A percentile compares a stretch with the other conserved stretches of the same genome.
Evolutionary conservation across 495 filamentous ascomycete genomes (phyloP).

Genomic region (Aspergillus ellipticus): DNA sequence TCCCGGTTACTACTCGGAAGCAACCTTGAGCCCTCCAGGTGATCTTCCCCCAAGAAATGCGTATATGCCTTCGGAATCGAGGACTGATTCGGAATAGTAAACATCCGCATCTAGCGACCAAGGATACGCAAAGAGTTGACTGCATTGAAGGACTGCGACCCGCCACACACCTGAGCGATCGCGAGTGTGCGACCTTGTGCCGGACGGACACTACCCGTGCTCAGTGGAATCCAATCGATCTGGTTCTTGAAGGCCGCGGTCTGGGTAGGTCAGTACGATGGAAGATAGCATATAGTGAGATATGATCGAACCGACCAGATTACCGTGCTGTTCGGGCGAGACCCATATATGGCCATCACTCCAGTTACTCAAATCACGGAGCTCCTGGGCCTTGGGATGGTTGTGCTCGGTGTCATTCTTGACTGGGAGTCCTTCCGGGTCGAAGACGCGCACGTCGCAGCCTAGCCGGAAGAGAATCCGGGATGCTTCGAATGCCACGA

Average conservation of each 20-base stretch:
- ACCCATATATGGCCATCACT: slow-evolving; percentile 70
- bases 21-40: slow-evolving; percentile 51
- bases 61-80: slow-evolving; percentile 63
- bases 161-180: slow-evolving; percentile 63
- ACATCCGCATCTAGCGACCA: slow-evolving; percentile 78
- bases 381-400: slow-evolving; percentile 64
- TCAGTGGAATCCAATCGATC: slow-evolving; percentile 71
- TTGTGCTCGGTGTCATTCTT: slow-evolving; percentile 57
- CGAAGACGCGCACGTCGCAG: slow-evolving; percentile 64
- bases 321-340: slow-evolving; percentile 69
- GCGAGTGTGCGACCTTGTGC: slow-evolving; percentile 67
- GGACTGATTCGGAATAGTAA: slow-evolving; percentile 66
- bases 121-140: slow-evolving; percentile 69
- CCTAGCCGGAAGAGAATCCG: slow-evolving; percentile 64
- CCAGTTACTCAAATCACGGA: slow-evolving; percentile 60
- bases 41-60: slow-evolving; percentile 55
- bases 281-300: neutral
- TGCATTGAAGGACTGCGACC: slow-evolving; percentile 69
- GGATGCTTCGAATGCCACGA: slow-evolving; percentile 58
- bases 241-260: slow-evolving; percentile 74
- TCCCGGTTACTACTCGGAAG: slow-evolving; percentile 61
- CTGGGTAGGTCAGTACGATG: slow-evolving; percentile 20
- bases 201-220: slow-evolving; percentile 59
- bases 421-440: slow-evolving; percentile 58
- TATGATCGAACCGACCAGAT: slow-evolving; percentile 52